Evolutionary conservation across 257 asterid species (phyloP).

Genomic region (Capsicum rhomboideum): DNA sequence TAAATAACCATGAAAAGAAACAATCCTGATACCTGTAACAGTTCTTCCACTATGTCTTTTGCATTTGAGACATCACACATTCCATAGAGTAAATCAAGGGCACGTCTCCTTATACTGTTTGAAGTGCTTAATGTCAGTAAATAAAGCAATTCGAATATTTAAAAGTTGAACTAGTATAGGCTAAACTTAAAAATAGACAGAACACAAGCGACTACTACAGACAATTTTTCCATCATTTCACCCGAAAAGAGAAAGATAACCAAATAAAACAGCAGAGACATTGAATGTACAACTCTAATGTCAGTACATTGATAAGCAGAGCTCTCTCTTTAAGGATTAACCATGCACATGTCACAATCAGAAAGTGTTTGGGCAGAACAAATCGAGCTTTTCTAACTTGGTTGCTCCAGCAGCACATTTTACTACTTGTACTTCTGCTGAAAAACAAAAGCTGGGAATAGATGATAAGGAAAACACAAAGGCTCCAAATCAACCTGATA

Average conservation of each 20-base stretch:
- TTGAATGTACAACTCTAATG: not conserved
- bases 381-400: not conserved
- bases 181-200: not conserved
- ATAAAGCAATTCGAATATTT: not conserved
- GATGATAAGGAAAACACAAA: conserved; percentile 3
- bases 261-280: not conserved
- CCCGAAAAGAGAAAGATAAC: not conserved
- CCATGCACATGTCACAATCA: not conserved
- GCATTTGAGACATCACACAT: conserved; percentile 99
- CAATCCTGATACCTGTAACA: conserved; percentile 58
- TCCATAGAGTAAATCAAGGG: conserved; percentile 94
- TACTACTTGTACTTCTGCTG: not conserved
- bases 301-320: not conserved
- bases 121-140: conserved; percentile 11
- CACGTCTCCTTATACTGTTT: conserved; percentile 85
- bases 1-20: conserved; percentile 8
- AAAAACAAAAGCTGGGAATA: not conserved
- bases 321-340: not conserved
- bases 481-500: conserved; percentile 55
- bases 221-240: not conserved
- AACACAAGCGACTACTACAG: not conserved
- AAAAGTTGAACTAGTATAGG: not conserved
- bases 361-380: not conserved
- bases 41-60: conserved; percentile 93
- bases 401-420: not conserved